phyloP scores from a whole-genome alignment of 169 alveolate genomes.

The Plasmodium vivax region DNA sequence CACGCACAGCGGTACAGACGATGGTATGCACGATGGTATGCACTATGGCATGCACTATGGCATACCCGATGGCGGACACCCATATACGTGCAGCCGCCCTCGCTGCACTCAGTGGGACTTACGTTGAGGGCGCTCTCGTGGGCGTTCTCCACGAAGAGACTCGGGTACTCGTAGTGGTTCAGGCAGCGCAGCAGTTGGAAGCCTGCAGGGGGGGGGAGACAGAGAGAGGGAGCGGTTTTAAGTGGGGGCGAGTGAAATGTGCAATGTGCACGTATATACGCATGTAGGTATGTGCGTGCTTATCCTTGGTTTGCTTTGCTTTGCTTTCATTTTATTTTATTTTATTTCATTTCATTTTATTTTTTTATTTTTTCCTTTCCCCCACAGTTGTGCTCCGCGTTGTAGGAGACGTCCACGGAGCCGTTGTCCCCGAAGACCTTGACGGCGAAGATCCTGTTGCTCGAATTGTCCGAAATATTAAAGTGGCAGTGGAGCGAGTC shows the following conservation, averaged over 20 bases:
- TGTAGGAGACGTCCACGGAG: slow-evolving; percentile 44
- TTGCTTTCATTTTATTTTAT: too few relatives aligned
- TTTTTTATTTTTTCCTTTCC: background rate
- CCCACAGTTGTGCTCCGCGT: slow-evolving; percentile 62
- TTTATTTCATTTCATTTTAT: background rate
- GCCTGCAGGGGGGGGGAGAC: slow-evolving; percentile 16
- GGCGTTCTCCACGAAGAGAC: slow-evolving; percentile 25
- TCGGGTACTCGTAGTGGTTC: slow-evolving; percentile 69
- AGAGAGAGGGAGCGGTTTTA: too few relatives aligned
- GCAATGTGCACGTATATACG: background rate
- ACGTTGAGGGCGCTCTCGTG: slow-evolving; percentile 32
- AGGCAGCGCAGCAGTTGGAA: slow-evolving; percentile 60
- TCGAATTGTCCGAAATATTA: slow-evolving; percentile 21
- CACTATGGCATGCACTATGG: background rate
- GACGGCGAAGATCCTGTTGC: slow-evolving; percentile 29
- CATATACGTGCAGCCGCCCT: background rate
- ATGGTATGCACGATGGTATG: too few relatives aligned
- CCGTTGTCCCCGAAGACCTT: slow-evolving; percentile 62
- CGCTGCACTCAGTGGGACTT: background rate
- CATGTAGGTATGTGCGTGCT: background rate
- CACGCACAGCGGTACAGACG: too few relatives aligned
- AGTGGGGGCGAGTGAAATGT: background rate
- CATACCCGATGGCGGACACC: background rate
- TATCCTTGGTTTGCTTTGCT: background rate
- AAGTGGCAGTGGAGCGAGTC: slow-evolving; percentile 43